Conservation (phyloP, 148 eudicot species). For the Hydrangea macrophylla region DNA sequence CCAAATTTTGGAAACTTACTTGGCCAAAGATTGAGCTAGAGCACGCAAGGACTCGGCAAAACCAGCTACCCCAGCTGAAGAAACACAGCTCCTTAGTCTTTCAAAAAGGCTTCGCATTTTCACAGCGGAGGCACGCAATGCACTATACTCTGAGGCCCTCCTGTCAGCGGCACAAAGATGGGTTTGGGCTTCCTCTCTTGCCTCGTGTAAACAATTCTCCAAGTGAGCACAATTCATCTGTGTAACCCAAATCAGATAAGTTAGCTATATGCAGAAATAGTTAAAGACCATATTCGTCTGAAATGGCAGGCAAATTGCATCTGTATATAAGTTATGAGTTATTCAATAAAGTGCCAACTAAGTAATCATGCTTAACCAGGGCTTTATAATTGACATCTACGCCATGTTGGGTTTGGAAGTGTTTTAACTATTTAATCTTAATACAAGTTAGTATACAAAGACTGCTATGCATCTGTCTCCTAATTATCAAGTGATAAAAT, state of each 20-base stretch:
- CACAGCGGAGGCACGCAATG: constrained; percentile 77
- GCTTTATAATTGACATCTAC: not conserved
- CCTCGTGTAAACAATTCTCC: constrained; percentile 91
- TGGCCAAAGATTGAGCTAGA: constrained; percentile 76
- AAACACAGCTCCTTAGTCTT: constrained; percentile 69
- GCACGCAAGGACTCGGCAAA: constrained; percentile 74
- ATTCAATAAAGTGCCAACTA: no score
- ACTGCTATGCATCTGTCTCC: not conserved
- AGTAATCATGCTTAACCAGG: not conserved
- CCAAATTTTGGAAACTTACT: constrained; percentile 36
- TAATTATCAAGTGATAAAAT: no score
- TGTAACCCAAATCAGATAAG: constrained; percentile 16
- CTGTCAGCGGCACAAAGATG: constrained; percentile 94
- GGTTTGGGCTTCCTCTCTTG: constrained; percentile 94
- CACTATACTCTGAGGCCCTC: constrained; percentile 79
- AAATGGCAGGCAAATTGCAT: not conserved
- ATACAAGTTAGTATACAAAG: not conserved
- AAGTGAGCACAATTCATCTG: constrained; percentile 98
- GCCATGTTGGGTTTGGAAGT: not conserved
- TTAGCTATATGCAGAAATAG: not conserved
- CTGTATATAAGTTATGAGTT: not conserved
- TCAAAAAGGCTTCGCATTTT: constrained; percentile 82
- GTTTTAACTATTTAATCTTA: not conserved
- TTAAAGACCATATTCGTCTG: not conserved
- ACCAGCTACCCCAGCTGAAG: constrained; percentile 60